Base-by-base conservation (phyloP, 805 yeast species). In the Ogataea paradorogensis region DNA sequence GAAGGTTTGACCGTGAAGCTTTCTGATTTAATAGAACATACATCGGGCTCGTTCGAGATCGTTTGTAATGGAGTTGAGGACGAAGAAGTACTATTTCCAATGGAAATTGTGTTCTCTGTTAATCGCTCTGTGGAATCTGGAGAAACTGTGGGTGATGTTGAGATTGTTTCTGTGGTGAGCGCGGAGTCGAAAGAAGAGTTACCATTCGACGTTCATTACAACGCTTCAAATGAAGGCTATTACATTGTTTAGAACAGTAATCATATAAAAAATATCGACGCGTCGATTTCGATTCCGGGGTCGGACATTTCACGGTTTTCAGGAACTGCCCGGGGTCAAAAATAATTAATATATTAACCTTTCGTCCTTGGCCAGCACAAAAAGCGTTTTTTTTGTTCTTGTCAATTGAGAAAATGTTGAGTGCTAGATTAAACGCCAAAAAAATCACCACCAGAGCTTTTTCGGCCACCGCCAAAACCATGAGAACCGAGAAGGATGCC, bases 31-130 rank as follows among this genome's bases (percentile, higher is more conserved):
- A 59, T 48, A 16, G 60, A 64, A 22, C 65, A 75, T 15, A 67
- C 78, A 4, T 69, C 74, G 18, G 96, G 90, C 31, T 80, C 86
- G 30, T 81, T 93, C 61, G 95, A 86, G 59, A 81, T 93, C 58
- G 62, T 82, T 7, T 78, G 87, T 43, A 83, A 82, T 49, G 84
- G 82, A 14, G 45, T 52, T 16, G 81, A 73, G 27, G 78, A 76
- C 48, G 97, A 91, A 63, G 95, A 89, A 46, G 73, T 78, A 9
- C 69, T 91, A 54, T 91, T 89, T 84, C 99, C 99, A 45, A 78
- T 91, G 71, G 80, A 80, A 53, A 75, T 89, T 27, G 64, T 70
- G 35, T 86, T 89, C 66, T 69, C 69, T 28, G 58, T 70, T 30
- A 66, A 70, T 27, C 47, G 50, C 11, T 29, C 45, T 15, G 35